phyloP scores from a whole-genome alignment of 768 basidiomycete species.

The Rhodotorula taiwanensis region DNA sequence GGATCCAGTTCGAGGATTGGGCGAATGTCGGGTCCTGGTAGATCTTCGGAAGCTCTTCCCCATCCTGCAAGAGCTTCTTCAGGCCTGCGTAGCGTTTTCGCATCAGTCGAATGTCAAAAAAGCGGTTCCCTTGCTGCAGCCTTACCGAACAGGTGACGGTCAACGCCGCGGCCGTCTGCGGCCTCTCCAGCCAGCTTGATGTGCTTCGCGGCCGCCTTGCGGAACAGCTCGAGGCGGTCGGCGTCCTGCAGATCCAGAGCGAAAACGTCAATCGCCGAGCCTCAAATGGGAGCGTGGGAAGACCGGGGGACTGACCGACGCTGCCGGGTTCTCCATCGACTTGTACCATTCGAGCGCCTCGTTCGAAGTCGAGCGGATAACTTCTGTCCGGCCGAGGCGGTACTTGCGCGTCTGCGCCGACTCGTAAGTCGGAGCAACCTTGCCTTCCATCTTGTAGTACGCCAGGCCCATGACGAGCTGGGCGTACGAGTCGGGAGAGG shows the following conservation, averaged over 20 bases:
- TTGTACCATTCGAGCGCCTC: conserved; percentile 81
- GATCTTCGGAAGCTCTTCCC: conserved; percentile 56
- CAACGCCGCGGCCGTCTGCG: conserved; percentile 87
- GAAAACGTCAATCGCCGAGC: not conserved
- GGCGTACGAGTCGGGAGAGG: conserved; percentile 77
- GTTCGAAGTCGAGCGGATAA: conserved; percentile 74
- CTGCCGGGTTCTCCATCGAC: conserved; percentile 66
- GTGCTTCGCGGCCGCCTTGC: conserved; percentile 70
- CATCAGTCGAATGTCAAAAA: not conserved
- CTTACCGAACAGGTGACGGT: conserved; percentile 79
- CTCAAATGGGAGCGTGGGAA: too few species aligned
- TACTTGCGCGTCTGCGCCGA: conserved; percentile 88
- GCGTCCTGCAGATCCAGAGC: conserved; percentile 48
- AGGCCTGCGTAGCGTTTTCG: conserved; percentile 48
- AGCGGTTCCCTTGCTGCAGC: not conserved
- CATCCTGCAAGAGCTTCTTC: conserved; percentile 67
- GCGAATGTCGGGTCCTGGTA: conserved; percentile 51
- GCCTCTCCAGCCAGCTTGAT: conserved; percentile 83
- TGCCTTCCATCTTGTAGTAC: conserved; percentile 65
- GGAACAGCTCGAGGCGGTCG: conserved; percentile 62
- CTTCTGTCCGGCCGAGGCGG: conserved; percentile 85
- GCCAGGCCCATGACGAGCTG: conserved; percentile 95
- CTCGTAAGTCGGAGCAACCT: conserved; percentile 60
- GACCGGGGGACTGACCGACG: conserved; percentile 53
- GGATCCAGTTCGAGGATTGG: conserved; percentile 78